phyloP scores from a whole-genome alignment of 2,329 filamentous ascomycete genomes.

The Colletotrichum tofieldiae region DNA sequence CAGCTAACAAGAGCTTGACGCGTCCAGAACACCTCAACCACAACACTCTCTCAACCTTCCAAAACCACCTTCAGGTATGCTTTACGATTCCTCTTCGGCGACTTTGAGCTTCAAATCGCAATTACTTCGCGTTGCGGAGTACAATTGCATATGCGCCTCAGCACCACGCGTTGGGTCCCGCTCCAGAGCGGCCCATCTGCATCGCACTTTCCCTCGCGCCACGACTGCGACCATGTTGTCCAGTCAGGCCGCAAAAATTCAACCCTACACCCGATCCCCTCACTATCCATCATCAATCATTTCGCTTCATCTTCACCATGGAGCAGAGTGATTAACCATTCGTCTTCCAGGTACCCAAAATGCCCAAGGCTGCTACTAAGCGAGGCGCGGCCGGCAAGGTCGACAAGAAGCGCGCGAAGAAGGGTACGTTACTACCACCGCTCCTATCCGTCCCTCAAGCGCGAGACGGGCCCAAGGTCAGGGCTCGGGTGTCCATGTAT shows the following conservation, averaged over 20 bases:
- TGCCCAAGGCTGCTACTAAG: conserved; percentile 74
- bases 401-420: conserved; percentile 72
- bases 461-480: no score
- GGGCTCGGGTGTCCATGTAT: neutral
- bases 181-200: conserved; percentile 42
- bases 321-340: conserved; percentile 46
- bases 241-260: neutral
- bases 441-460: neutral
- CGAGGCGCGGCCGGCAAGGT: conserved; percentile 66
- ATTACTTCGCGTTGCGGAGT: conserved; percentile 50
- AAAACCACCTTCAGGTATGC: conserved; percentile 56
- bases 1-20: conserved; percentile 51
- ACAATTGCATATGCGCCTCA: conserved; percentile 60
- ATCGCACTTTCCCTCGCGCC: neutral
- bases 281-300: neutral
- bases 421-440: conserved; percentile 62
- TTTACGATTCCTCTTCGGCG: conserved; percentile 44
- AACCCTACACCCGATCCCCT: conserved; percentile 8
- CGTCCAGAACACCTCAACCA: conserved; percentile 50
- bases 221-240: neutral
- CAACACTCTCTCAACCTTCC: conserved; percentile 46
- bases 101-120: conserved; percentile 55
- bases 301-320: conserved; percentile 15
- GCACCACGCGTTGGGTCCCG: conserved; percentile 38
- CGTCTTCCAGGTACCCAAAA: conserved; percentile 57